Conservation (phyloP, 805 yeast species). For the Cyberlindnera euphorbiae region DNA sequence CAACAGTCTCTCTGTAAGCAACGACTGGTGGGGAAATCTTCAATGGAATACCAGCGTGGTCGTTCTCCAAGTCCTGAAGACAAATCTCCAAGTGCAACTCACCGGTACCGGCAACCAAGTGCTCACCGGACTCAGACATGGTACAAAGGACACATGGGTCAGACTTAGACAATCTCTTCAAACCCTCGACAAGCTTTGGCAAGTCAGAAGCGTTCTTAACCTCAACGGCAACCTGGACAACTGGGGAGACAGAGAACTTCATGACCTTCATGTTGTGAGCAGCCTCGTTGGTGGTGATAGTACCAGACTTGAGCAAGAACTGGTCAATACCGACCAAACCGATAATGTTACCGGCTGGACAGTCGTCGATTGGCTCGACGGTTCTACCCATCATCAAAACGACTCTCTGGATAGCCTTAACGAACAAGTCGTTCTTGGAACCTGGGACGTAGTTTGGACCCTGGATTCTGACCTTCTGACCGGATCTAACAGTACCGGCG, state of each 20-base stretch:
- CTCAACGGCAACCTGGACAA: slow-evolving; percentile 99
- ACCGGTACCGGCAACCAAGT: slow-evolving; percentile 99
- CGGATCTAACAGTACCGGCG: slow-evolving; percentile 98
- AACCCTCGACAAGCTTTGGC: slow-evolving; percentile 99
- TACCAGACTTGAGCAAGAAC: slow-evolving; percentile 99
- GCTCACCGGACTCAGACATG: slow-evolving; percentile 97
- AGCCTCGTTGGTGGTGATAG: slow-evolving; percentile 92
- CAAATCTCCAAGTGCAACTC: slow-evolving; percentile 99
- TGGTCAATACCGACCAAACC: slow-evolving; percentile 99
- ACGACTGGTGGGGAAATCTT: slow-evolving; percentile 97
- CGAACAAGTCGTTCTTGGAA: slow-evolving; percentile 94
- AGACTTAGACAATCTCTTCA: slow-evolving; percentile 98
- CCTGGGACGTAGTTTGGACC: slow-evolving; percentile 99
- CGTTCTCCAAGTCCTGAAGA: slow-evolving; percentile 91
- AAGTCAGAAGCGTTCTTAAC: slow-evolving; percentile 99
- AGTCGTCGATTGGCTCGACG: slow-evolving; percentile 97
- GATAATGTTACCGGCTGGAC: slow-evolving; percentile 99
- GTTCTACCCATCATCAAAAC: slow-evolving; percentile 99
- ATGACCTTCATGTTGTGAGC: slow-evolving; percentile 99
- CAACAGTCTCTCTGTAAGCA: slow-evolving; percentile 98
- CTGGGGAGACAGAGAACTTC: slow-evolving; percentile 99
- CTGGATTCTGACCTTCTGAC: slow-evolving; percentile 99
- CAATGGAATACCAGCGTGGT: slow-evolving; percentile 99
- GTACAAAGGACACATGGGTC: slow-evolving; percentile 94
- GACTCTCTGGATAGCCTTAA: slow-evolving; percentile 98